phyloP scores from a whole-genome alignment of 345 rosid species.

The Eutrema yunnanense region DNA sequence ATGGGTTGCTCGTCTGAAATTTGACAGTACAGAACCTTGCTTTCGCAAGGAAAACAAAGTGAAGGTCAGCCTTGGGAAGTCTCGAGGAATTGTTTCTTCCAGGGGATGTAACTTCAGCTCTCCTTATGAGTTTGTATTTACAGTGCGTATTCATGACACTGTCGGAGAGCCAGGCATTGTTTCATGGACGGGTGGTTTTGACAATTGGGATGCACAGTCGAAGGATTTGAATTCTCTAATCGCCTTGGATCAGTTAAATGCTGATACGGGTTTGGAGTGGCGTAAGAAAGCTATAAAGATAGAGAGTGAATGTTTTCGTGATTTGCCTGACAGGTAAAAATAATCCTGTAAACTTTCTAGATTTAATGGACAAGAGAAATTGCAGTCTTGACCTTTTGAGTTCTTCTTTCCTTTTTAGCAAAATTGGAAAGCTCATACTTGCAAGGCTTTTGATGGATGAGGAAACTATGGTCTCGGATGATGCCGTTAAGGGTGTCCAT shows the following conservation, averaged over 20 bases:
- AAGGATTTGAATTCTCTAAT: constrained; percentile 28
- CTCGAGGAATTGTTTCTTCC: constrained; percentile 51
- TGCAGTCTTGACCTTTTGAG: not conserved
- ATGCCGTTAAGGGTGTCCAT: constrained; percentile 28
- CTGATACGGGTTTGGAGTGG: constrained; percentile 45
- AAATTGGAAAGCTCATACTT: constrained; percentile 44
- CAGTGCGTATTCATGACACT: constrained; percentile 32
- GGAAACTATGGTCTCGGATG: constrained; percentile 32
- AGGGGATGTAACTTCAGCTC: constrained; percentile 37
- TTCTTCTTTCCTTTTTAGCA: constrained; percentile 4
- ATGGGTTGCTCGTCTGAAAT: constrained; percentile 58
- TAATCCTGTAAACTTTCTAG: not conserved
- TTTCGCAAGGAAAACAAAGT: constrained; percentile 19
- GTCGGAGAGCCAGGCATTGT: constrained; percentile 18
- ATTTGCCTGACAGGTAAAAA: constrained; percentile 51
- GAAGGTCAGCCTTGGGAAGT: constrained; percentile 46
- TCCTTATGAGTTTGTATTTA: constrained; percentile 38
- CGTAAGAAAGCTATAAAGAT: constrained; percentile 33
- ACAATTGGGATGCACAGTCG: constrained; percentile 26
- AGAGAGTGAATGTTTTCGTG: constrained; percentile 49
- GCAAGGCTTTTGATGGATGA: constrained; percentile 66
- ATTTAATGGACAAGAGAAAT: not conserved
- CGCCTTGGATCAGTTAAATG: constrained; percentile 10
- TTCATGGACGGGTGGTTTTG: constrained; percentile 52
- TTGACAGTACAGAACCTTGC: constrained; percentile 20